Percentiles rank a stretch among this genome's conserved stretches.
These are phyloP conservation scores for Sugiyamaella floridensis DNA, from an alignment of 805 yeast genomes.

Conservation along the genomic window DNA sequence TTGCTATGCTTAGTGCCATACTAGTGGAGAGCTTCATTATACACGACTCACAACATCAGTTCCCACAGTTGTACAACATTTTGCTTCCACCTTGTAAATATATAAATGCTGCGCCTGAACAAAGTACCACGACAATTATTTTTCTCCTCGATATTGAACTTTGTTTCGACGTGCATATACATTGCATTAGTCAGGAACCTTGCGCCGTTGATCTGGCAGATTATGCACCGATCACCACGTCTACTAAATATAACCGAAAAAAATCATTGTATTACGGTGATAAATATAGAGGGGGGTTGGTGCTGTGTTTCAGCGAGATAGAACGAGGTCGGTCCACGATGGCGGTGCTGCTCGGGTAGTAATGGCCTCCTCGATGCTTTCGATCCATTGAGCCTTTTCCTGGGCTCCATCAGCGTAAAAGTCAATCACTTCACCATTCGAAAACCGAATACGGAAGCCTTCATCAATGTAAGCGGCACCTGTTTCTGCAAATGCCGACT, in stretches of 20 bases:
- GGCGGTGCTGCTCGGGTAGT: conserved; percentile 4
- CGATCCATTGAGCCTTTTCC: conserved; percentile 62
- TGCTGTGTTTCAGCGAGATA: background rate
- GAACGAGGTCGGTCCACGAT: conserved; percentile 20
- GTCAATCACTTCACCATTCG: conserved; percentile 73
- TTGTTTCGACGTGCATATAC: background rate
- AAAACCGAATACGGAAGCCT: conserved; percentile 67
- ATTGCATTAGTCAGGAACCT: too few species aligned
- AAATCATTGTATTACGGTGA: background rate
- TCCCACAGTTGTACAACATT: background rate
- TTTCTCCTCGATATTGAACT: background rate
- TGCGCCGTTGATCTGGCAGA: too few species aligned
- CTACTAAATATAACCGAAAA: background rate
- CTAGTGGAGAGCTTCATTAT: background rate
- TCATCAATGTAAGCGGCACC: conserved; percentile 39
- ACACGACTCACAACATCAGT: background rate
- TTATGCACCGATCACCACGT: too few species aligned
- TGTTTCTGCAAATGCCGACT: conserved; percentile 49
- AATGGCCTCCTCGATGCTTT: conserved; percentile 31
- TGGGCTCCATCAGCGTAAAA: conserved; percentile 72
- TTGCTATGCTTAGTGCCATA: background rate
- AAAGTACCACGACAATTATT: too few species aligned
- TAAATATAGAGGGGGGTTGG: background rate
- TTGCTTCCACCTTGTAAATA: too few species aligned
- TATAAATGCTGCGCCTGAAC: too few species aligned